Percentiles rank a stretch among this genome's conserved stretches.
These are phyloP conservation scores for Solanum arcanum DNA, from an alignment of 257 asterid genomes.

Conservation along the genomic window DNA sequence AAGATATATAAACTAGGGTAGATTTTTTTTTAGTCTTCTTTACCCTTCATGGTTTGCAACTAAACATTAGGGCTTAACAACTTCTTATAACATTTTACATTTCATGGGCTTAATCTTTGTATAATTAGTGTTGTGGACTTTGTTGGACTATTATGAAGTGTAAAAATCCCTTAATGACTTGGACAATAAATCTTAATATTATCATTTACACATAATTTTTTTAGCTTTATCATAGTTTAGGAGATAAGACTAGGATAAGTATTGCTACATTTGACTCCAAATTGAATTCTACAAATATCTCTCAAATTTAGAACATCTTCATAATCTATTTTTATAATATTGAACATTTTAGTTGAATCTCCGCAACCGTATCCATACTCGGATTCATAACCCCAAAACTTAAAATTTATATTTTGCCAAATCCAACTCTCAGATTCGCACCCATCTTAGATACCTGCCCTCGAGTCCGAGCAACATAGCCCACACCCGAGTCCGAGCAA, in stretches of 20 bases:
- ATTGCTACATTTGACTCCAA: background rate
- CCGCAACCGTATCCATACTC: background rate
- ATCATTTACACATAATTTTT: background rate
- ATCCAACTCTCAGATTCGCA: background rate
- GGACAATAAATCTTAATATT: background rate
- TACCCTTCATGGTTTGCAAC: background rate
- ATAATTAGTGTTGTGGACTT: background rate
- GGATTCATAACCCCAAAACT: background rate
- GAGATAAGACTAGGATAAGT: background rate
- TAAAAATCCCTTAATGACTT: background rate
- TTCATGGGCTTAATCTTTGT: background rate
- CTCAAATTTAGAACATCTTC: background rate
- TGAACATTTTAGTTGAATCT: background rate
- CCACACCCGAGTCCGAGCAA: background rate
- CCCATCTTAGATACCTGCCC: background rate
- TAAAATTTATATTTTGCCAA: background rate
- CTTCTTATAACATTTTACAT: background rate
- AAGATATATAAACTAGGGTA: background rate
- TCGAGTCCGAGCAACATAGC: background rate
- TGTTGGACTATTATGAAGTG: background rate
- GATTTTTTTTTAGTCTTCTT: background rate
- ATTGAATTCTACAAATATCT: background rate
- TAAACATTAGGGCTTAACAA: background rate
- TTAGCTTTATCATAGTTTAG: background rate
- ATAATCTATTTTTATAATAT: background rate